These are phyloP conservation scores for Chenopodium berlandieri DNA, from an alignment of 148 eudicot species.

Conservation along the genomic window DNA sequence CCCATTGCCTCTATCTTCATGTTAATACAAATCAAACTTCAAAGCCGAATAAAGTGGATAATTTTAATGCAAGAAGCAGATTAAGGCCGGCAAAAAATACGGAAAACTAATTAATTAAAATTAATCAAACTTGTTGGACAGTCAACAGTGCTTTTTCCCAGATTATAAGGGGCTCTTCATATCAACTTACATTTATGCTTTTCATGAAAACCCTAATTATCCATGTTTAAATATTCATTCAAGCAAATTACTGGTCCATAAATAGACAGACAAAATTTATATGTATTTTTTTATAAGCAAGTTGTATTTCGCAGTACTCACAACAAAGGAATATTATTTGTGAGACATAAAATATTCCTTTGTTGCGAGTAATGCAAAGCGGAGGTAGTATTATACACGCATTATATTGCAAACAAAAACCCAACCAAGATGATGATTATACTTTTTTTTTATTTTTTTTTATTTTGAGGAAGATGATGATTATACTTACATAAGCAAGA, in stretches of 20 bases:
- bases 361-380: no score
- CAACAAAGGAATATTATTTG: no score
- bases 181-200: conserved; percentile 9
- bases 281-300: conserved; percentile 1
- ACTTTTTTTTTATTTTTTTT: no score
- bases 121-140: not conserved
- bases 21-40: not conserved
- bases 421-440: not conserved
- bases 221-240: not conserved
- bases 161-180: conserved; percentile 18
- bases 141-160: not conserved
- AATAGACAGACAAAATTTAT: not conserved
- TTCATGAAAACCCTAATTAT: conserved; percentile 3
- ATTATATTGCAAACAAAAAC: not conserved
- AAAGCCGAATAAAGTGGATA: not conserved
- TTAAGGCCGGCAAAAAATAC: not conserved
- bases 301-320: not conserved
- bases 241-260: not conserved
- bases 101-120: not conserved
- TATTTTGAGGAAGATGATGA: not conserved
- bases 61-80: not conserved
- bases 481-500: not conserved
- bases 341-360: no score
- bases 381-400: not conserved
- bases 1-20: not conserved